Conservation (phyloP, 352 stramenopile species). For the Pythium volutum region DNA sequence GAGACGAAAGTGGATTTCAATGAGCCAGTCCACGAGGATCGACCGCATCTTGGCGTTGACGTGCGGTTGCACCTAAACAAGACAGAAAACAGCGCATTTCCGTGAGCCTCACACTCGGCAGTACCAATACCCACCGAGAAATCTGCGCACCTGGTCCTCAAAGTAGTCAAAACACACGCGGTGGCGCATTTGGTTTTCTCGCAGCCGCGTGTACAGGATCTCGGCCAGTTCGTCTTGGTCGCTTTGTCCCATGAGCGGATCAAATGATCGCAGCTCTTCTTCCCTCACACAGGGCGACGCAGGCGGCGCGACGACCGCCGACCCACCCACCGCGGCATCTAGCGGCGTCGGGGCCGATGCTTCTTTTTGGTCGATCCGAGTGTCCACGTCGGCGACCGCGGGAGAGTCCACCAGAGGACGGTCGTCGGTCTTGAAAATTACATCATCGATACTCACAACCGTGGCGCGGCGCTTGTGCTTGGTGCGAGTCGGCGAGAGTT, state of each 20-base stretch:
- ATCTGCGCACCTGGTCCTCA: slow-evolving; percentile 7
- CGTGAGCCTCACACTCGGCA: too few relatives aligned
- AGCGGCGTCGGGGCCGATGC: too few relatives aligned
- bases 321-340: too few relatives aligned
- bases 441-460: neutral
- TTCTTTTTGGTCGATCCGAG: neutral
- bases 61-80: slow-evolving; percentile 23
- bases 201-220: slow-evolving; percentile 11
- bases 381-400: neutral
- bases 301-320: neutral
- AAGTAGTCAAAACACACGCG: slow-evolving; percentile 12
- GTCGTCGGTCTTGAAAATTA: neutral
- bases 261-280: slow-evolving; percentile 4
- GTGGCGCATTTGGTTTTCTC: slow-evolving; percentile 15
- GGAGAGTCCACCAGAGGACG: neutral
- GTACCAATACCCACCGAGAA: too few relatives aligned
- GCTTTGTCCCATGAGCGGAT: slow-evolving; percentile 1
- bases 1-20: slow-evolving; percentile 98
- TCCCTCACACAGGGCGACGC: neutral
- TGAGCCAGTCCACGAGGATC: slow-evolving; percentile 77
- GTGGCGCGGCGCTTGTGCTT: neutral
- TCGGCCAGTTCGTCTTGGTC: slow-evolving; percentile 10
- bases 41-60: slow-evolving; percentile 59
- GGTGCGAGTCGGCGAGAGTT: neutral
- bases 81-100: neutral